These are phyloP conservation scores for Penicillium maclennaniae DNA, from an alignment of 495 filamentous ascomycete species.

Conservation along the genomic window DNA sequence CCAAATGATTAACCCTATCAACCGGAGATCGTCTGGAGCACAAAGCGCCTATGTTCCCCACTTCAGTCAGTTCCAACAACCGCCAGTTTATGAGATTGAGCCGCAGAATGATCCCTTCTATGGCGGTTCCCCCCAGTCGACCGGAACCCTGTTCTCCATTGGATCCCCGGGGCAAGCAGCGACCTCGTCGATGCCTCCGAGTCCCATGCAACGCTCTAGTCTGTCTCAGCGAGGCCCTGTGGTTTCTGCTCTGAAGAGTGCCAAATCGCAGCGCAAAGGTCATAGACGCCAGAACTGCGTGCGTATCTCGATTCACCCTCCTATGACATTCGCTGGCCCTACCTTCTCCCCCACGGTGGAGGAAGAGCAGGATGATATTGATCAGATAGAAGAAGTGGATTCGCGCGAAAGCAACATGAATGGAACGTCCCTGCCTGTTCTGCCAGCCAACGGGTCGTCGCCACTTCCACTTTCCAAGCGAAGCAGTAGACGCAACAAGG, in stretches of 20 bases:
- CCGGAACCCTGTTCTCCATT: constrained; percentile 16
- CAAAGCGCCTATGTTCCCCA: constrained; percentile 25
- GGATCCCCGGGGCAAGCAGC: constrained; percentile 15
- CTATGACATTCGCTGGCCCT: constrained; percentile 35
- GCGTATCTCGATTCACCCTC: constrained; percentile 46
- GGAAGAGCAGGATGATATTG: constrained; percentile 36
- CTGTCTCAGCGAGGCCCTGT: constrained; percentile 22
- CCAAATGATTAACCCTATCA: constrained; percentile 1
- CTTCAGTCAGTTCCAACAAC: constrained; percentile 28
- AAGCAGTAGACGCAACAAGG: constrained; percentile 21
- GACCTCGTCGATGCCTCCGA: constrained; percentile 17
- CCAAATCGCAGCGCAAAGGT: constrained; percentile 36
- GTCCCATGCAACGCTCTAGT: constrained; percentile 22
- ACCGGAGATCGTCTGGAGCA: constrained; percentile 15
- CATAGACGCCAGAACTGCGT: constrained; percentile 49
- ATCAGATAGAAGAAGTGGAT: constrained; percentile 28
- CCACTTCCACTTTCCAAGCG: constrained; percentile 24
- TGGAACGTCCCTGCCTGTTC: constrained; percentile 5
- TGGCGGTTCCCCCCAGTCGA: constrained; percentile 16
- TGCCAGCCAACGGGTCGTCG: constrained; percentile 18
- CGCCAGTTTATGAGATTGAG: constrained; percentile 24
- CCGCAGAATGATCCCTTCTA: constrained; percentile 33
- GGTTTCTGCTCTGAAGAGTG: constrained; percentile 38
- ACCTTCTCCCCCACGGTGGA: constrained; percentile 38
- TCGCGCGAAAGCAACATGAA: constrained; percentile 25